phyloP scores from a whole-genome alignment of 192 early-diverging fungal genomes.

The Coemansia sp. region DNA sequence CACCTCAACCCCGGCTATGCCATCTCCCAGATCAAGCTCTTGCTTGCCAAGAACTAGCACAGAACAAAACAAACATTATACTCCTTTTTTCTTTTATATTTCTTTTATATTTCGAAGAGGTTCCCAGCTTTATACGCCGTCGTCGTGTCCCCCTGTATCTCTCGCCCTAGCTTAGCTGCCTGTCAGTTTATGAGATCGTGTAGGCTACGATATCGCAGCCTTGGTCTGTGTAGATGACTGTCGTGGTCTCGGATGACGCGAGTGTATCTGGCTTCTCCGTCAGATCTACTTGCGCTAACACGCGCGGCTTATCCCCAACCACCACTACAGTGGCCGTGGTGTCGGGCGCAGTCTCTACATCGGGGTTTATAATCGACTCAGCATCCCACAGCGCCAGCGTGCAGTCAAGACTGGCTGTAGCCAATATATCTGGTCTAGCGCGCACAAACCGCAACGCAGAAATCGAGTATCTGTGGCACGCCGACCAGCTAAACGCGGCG shows the following conservation, averaged over 20 bases:
- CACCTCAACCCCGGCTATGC: constrained; percentile 96
- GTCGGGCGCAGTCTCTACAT: background rate
- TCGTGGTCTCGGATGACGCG: constrained; percentile 10
- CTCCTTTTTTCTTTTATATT: constrained; percentile 6
- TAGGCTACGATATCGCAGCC: constrained; percentile 17
- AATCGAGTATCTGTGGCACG: constrained; percentile 46
- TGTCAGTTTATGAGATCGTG: background rate
- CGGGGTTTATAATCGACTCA: constrained; percentile 14
- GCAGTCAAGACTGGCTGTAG: constrained; percentile 46
- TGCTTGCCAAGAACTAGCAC: constrained; percentile 73
- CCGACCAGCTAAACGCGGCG: constrained; percentile 12
- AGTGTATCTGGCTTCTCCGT: constrained; percentile 35
- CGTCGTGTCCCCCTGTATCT: background rate
- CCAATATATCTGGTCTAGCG: constrained; percentile 29
- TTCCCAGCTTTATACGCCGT: background rate
- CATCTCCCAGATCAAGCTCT: constrained; percentile 96
- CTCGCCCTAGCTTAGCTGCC: background rate
- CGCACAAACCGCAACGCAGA: constrained; percentile 47
- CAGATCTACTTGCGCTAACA: constrained; percentile 6
- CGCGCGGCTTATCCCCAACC: background rate
- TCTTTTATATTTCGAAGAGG: constrained; percentile 1
- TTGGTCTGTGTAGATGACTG: constrained; percentile 29
- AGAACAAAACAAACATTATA: too few relatives aligned
- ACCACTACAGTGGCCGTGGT: too few relatives aligned
- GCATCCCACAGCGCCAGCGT: constrained; percentile 34